These are phyloP conservation scores for Kwoniella pini DNA, from an alignment of 768 basidiomycete genomes.

Conservation along the genomic window DNA sequence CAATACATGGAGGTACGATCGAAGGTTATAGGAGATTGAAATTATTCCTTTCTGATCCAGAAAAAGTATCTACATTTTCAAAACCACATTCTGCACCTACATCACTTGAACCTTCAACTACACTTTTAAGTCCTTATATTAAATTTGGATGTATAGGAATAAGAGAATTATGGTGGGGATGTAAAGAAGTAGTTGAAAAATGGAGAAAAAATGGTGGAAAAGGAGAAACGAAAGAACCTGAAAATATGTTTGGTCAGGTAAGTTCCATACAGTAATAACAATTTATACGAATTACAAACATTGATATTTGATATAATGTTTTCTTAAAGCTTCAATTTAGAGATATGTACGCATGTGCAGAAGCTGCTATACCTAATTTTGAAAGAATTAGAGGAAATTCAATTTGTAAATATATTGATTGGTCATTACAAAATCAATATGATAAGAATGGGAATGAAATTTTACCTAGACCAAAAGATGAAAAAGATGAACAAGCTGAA, in stretches of 20 bases:
- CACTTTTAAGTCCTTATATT: constrained; percentile 49
- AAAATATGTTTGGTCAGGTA: constrained; percentile 54
- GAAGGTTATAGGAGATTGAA: constrained; percentile 45
- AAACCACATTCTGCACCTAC: constrained; percentile 55
- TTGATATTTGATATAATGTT: neutral
- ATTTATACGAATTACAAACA: too few species aligned
- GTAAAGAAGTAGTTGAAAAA: constrained; percentile 42
- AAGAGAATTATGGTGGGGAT: constrained; percentile 54
- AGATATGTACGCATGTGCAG: constrained; percentile 55
- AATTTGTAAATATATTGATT: constrained; percentile 53
- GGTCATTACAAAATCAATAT: constrained; percentile 55
- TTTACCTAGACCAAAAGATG: constrained; percentile 42
- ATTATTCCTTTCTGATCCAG: constrained; percentile 36
- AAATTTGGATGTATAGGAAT: constrained; percentile 56
- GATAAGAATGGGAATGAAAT: constrained; percentile 49
- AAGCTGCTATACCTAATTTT: constrained; percentile 51
- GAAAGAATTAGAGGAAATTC: constrained; percentile 53
- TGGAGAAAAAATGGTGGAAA: constrained; percentile 35
- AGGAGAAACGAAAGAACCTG: constrained; percentile 51
- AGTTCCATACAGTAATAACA: too few species aligned
- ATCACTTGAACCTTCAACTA: constrained; percentile 51
- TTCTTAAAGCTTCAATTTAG: constrained; percentile 48
- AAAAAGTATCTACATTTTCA: constrained; percentile 53
- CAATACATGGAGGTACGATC: constrained; percentile 52
- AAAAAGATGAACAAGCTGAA: constrained; percentile 41